Conservation (phyloP, 805 yeast species). For the Candida silvatica region DNA sequence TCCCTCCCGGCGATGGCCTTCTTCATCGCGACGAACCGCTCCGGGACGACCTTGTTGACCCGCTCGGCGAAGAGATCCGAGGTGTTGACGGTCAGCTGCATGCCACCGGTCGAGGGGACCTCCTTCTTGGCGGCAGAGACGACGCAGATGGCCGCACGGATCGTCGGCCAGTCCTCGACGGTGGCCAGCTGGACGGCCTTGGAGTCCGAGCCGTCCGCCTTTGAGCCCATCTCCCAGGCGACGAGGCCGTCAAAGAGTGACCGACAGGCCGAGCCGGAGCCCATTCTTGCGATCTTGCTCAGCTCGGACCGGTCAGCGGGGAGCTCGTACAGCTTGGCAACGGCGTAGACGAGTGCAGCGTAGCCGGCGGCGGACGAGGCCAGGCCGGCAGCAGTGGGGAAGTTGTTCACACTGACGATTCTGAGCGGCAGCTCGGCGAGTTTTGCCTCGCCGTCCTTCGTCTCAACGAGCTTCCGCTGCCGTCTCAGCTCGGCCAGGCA, state of each 20-base stretch:
- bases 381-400: conserved; percentile 98
- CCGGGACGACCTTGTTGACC: conserved; percentile 75
- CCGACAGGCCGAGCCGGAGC: conserved; percentile 98
- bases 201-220: conserved; percentile 79
- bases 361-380: conserved; percentile 99
- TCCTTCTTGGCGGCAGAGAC: conserved; percentile 93
- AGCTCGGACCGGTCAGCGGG: conserved; percentile 83
- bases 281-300: conserved; percentile 92
- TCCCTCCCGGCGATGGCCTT: conserved; percentile 63
- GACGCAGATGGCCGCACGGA: conserved; percentile 88
- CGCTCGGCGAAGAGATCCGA: conserved; percentile 82
- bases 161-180: conserved; percentile 77
- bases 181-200: conserved; percentile 91
- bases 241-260: conserved; percentile 96
- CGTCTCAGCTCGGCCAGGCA: conserved; percentile 70
- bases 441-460: conserved; percentile 47
- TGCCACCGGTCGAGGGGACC: conserved; percentile 89
- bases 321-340: conserved; percentile 74
- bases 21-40: conserved; percentile 77
- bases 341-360: conserved; percentile 89
- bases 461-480: conserved; percentile 54
- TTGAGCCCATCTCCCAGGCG: conserved; percentile 96
- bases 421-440: conserved; percentile 60
- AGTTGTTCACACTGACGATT: conserved; percentile 89
- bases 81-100: conserved; percentile 91